phyloP scores from a whole-genome alignment of 1,284 basidiomycete species.

The Trichosporon sp. region DNA sequence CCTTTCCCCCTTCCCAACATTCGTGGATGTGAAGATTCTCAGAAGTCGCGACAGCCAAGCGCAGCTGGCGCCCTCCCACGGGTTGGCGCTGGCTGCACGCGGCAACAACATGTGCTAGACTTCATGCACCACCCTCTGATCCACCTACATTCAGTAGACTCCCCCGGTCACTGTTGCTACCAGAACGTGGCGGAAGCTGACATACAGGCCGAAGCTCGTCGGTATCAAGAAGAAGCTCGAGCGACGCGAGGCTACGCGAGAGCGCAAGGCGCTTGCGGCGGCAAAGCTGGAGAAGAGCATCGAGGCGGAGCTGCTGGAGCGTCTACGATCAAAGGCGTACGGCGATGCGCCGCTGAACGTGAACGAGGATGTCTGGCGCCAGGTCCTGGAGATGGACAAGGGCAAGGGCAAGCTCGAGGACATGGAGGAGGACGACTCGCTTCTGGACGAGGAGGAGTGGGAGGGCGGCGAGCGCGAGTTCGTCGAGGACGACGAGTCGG shows the following conservation, averaged over 20 bases:
- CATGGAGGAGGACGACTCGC: conserved; percentile 55
- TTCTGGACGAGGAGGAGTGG: conserved; percentile 56
- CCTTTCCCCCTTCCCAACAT: not conserved
- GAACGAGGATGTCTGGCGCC: conserved; percentile 94
- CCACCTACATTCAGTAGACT: not conserved
- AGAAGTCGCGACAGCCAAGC: conserved; percentile 33
- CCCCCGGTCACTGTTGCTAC: conserved; percentile 2
- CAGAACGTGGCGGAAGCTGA: conserved; percentile 3
- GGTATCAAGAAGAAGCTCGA: conserved; percentile 98
- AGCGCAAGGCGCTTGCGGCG: conserved; percentile 90
- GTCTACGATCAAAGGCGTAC: conserved; percentile 93
- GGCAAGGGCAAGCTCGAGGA: conserved; percentile 51
- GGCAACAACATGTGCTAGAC: conserved; percentile 30
- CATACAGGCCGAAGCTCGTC: conserved; percentile 74
- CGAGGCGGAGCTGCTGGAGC: conserved; percentile 91
- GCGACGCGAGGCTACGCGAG: conserved; percentile 83
- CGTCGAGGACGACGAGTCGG: conserved; percentile 68
- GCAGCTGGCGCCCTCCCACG: conserved; percentile 5
- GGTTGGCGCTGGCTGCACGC: conserved; percentile 1
- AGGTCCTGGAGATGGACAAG: conserved; percentile 71
- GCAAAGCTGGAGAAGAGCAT: conserved; percentile 92
- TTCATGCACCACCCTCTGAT: conserved; percentile 46
- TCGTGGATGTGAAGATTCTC: conserved; percentile 27
- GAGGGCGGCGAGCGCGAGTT: conserved; percentile 61
- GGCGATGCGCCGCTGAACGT: conserved; percentile 97